A percentile compares a stretch with the other conserved stretches of the same genome.
Conservation (phyloP, 2,329 filamentous ascomycete genomes). For the Neonectria magnoliae region DNA sequence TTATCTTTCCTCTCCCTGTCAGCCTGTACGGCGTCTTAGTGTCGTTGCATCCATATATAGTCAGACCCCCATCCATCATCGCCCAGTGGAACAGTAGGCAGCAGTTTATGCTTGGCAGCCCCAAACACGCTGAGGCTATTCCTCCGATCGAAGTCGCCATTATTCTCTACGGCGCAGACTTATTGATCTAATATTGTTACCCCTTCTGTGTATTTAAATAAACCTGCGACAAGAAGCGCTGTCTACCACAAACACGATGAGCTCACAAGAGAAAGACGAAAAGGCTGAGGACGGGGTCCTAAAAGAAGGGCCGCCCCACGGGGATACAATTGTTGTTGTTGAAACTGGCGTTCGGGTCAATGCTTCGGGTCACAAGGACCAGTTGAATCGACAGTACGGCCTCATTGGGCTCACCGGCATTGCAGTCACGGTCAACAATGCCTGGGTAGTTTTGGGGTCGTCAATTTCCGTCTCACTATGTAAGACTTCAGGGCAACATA, state of each 20-base stretch:
- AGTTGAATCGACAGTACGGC: constrained; percentile 38
- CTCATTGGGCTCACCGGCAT: constrained; percentile 39
- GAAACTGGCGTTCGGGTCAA: constrained; percentile 27
- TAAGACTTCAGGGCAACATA: not conserved
- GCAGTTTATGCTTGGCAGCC: not conserved
- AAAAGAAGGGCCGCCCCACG: constrained; percentile 17
- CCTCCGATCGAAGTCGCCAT: not conserved
- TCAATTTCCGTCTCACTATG: constrained; percentile 39
- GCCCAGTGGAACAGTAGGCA: not conserved
- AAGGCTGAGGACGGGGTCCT: constrained; percentile 19
- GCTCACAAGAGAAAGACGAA: not conserved
- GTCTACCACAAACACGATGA: not conserved
- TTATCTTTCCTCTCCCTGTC: constrained; percentile 8
- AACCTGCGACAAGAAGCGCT: not conserved
- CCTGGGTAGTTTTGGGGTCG: constrained; percentile 39
- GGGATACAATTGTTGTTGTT: constrained; percentile 23
- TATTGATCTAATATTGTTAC: not conserved
- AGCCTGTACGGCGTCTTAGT: not conserved
- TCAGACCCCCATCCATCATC: not conserved
- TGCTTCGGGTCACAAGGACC: constrained; percentile 35
- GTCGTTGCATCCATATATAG: constrained; percentile 9
- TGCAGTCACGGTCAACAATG: constrained; percentile 42
- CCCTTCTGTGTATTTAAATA: not conserved
- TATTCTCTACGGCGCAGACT: not conserved
- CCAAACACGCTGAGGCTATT: not conserved